phyloP scores from a whole-genome alignment of 2,329 filamentous ascomycete species.

The Alternaria metachromatica region DNA sequence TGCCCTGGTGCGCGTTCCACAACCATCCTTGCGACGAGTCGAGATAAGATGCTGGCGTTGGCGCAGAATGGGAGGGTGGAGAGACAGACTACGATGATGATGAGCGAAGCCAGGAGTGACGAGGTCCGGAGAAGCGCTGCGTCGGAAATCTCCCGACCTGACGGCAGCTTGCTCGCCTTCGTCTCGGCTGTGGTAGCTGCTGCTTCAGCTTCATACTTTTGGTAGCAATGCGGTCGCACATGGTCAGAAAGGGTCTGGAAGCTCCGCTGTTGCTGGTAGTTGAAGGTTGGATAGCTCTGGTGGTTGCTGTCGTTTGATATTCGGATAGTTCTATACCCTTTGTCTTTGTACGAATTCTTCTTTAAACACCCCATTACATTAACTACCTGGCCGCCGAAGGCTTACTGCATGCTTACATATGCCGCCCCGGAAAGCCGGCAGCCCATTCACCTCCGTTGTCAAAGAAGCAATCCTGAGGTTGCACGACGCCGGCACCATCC shows the following conservation, averaged over 20 bases:
- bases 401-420: background rate
- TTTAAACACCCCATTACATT: background rate
- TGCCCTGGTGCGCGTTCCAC: constrained; percentile 68
- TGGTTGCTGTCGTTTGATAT: background rate
- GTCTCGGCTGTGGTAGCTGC: constrained; percentile 6
- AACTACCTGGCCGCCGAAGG: background rate
- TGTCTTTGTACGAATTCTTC: background rate
- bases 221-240: background rate
- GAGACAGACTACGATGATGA: constrained; percentile 29
- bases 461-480: background rate
- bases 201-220: background rate
- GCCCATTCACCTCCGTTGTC: background rate
- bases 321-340: constrained; percentile 18
- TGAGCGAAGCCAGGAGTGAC: constrained; percentile 21
- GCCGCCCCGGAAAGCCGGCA: background rate
- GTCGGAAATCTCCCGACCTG: background rate
- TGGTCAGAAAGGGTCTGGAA: background rate
- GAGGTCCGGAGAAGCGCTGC: constrained; percentile 28
- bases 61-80: constrained; percentile 40
- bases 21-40: constrained; percentile 53
- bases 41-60: constrained; percentile 43
- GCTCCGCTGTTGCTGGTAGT: constrained; percentile 1
- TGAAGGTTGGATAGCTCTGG: background rate
- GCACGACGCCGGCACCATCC: constrained; percentile 1
- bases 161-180: constrained; percentile 17